A percentile compares a stretch with the other conserved stretches of the same genome.
These are phyloP conservation scores for Coemansia sp. DNA, from an alignment of 192 early-diverging fungal species.

Conservation along the genomic window DNA sequence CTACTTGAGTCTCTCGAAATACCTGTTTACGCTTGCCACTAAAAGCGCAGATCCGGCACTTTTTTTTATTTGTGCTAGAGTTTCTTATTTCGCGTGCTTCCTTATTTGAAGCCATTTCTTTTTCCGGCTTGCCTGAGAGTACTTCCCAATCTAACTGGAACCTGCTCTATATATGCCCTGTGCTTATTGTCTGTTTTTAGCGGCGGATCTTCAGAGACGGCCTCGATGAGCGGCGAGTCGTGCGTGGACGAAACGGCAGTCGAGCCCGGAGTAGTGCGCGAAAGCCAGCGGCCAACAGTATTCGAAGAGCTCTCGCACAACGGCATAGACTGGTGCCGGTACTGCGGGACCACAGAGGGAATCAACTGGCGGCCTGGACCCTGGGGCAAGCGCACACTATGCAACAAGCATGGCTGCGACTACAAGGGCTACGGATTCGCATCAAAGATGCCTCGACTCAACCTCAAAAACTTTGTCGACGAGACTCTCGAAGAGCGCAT, in stretches of 20 bases:
- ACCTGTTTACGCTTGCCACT: too few relatives aligned
- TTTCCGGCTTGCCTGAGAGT: neutral
- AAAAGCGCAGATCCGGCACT: too few relatives aligned
- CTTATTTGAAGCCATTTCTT: too few relatives aligned
- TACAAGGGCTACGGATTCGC: slow-evolving; percentile 95
- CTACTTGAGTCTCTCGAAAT: too few relatives aligned
- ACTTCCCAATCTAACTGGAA: neutral
- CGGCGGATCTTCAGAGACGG: slow-evolving; percentile 40
- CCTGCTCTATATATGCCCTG: too few relatives aligned
- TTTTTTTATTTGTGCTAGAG: too few relatives aligned
- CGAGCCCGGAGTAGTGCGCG: slow-evolving; percentile 36
- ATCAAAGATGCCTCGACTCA: slow-evolving; percentile 83
- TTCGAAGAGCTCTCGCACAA: slow-evolving; percentile 53
- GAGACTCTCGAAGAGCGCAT: slow-evolving; percentile 80
- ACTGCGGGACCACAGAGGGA: slow-evolving; percentile 88
- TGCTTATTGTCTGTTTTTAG: slow-evolving; percentile 12
- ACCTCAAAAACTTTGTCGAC: slow-evolving; percentile 74
- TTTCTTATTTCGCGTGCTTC: too few relatives aligned
- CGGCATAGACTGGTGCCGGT: slow-evolving; percentile 84
- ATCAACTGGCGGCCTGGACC: slow-evolving; percentile 92
- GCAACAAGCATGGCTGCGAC: slow-evolving; percentile 97
- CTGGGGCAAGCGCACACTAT: slow-evolving; percentile 93
- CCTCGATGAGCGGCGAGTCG: slow-evolving; percentile 55
- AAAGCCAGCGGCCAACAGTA: slow-evolving; percentile 54
- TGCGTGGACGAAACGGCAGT: slow-evolving; percentile 37